Conservation (phyloP, 148 eudicot species). For the Diospyros kaki region DNA sequence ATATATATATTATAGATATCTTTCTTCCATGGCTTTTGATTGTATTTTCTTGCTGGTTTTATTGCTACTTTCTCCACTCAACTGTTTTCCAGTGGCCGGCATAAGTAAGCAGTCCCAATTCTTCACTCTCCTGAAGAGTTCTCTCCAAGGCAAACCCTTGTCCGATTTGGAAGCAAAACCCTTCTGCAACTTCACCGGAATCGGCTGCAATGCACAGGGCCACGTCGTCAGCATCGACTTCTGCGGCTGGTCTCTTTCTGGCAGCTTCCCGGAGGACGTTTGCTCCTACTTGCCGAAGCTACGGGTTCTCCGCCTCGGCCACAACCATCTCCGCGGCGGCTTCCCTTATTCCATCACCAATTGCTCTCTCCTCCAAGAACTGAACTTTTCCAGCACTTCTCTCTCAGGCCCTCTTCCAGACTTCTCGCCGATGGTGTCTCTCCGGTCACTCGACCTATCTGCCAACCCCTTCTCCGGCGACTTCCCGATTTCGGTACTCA, state of each 20-base stretch:
- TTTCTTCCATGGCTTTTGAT: slow-evolving; percentile 35
- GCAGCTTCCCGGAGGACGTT: slow-evolving; percentile 48
- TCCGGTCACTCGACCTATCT: slow-evolving; percentile 50
- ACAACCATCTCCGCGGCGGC: slow-evolving; percentile 39
- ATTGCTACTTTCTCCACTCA: slow-evolving; percentile 19
- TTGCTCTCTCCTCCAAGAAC: slow-evolving; percentile 53
- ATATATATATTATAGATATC: not conserved
- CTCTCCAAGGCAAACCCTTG: slow-evolving; percentile 42
- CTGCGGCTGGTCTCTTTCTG: slow-evolving; percentile 48
- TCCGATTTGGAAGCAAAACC: slow-evolving; percentile 42
- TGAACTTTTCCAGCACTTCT: slow-evolving; percentile 32
- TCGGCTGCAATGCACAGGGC: slow-evolving; percentile 49
- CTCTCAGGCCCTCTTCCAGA: slow-evolving; percentile 52
- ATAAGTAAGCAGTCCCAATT: slow-evolving; percentile 40
- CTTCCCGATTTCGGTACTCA: slow-evolving; percentile 55
- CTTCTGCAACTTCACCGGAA: slow-evolving; percentile 51
- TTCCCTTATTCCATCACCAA: slow-evolving; percentile 49
- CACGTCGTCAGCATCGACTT: slow-evolving; percentile 39
- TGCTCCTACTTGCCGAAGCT: slow-evolving; percentile 63
- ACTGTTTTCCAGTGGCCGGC: slow-evolving; percentile 20
- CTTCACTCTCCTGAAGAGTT: slow-evolving; percentile 49
- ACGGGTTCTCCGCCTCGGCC: slow-evolving; percentile 41
- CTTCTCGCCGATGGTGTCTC: slow-evolving; percentile 48
- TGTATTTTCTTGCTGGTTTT: slow-evolving; percentile 21
- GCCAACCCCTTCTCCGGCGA: slow-evolving; percentile 47